A percentile compares a stretch with the other conserved stretches of the same genome.
Evolutionary conservation across 805 yeast genomes (phyloP).

Genomic region (Candida sphagnicola): DNA sequence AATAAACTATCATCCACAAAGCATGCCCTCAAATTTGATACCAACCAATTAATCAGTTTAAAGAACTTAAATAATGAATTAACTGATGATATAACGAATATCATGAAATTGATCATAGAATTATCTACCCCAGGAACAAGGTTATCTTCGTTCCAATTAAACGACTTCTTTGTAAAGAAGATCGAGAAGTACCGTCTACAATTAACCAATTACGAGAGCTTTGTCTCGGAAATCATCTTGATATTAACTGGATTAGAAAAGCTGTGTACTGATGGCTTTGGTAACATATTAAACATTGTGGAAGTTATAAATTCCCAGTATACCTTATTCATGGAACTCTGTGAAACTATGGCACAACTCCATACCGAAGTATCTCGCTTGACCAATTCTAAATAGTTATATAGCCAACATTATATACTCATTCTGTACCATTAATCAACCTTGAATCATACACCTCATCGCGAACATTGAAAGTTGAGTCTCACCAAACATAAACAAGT

Average conservation of each 20-base stretch:
- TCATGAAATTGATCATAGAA: slow-evolving; percentile 51
- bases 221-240: slow-evolving; percentile 58
- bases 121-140: slow-evolving; percentile 52
- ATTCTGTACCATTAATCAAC: not conserved
- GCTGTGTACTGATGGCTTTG: slow-evolving; percentile 36
- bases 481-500: too few species aligned
- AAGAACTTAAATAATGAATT: slow-evolving; percentile 37
- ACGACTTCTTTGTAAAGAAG: slow-evolving; percentile 49
- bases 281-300: slow-evolving; percentile 44
- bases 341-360: slow-evolving; percentile 68
- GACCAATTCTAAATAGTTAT: not conserved
- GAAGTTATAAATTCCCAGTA: slow-evolving; percentile 67
- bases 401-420: not conserved
- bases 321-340: slow-evolving; percentile 66
- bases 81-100: slow-evolving; percentile 48
- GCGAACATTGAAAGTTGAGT: too few species aligned
- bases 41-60: slow-evolving; percentile 29
- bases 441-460: not conserved
- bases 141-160: slow-evolving; percentile 51
- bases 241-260: slow-evolving; percentile 43
- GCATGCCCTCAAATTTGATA: slow-evolving; percentile 55
- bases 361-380: slow-evolving; percentile 39
- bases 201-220: slow-evolving; percentile 54
- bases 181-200: slow-evolving; percentile 47
- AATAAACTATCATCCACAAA: slow-evolving; percentile 60